These are phyloP conservation scores for Leavenworthia alabamica DNA, from an alignment of 345 rosid genomes.

Conservation along the genomic window DNA sequence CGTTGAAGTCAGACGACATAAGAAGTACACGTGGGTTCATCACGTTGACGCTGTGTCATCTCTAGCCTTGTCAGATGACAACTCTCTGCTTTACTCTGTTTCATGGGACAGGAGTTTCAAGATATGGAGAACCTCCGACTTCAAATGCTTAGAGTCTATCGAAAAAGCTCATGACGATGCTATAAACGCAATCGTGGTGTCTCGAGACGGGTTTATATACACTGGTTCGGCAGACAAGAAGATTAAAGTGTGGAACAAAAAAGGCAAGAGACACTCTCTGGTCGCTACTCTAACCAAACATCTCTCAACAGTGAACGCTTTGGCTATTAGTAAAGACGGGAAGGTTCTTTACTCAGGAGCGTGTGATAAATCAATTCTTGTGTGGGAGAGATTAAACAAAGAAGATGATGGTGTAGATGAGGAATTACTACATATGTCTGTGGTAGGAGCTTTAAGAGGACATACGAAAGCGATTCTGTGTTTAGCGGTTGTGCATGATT, in stretches of 20 bases:
- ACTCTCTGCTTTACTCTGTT: constrained; percentile 54
- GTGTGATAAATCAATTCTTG: constrained; percentile 65
- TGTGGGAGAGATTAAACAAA: constrained; percentile 44
- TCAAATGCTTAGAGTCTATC: constrained; percentile 57
- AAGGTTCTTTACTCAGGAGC: constrained; percentile 67
- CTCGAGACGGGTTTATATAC: constrained; percentile 51
- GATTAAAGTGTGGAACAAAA: constrained; percentile 55
- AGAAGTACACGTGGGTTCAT: constrained; percentile 67
- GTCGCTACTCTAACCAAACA: constrained; percentile 51
- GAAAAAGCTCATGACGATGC: constrained; percentile 67
- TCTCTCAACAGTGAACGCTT: constrained; percentile 60
- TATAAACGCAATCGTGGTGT: constrained; percentile 47
- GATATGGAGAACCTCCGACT: constrained; percentile 57
- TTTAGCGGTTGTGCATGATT: constrained; percentile 41
- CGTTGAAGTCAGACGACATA: constrained; percentile 62
- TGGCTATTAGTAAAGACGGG: constrained; percentile 57
- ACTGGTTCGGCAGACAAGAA: constrained; percentile 73
- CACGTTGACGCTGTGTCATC: constrained; percentile 69
- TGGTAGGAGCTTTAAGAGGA: constrained; percentile 68
- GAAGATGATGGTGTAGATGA: constrained; percentile 4
- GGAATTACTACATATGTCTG: constrained; percentile 32
- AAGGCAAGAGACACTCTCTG: constrained; percentile 34
- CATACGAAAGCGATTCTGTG: constrained; percentile 61
- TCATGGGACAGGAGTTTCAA: constrained; percentile 80
- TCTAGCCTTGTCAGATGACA: constrained; percentile 36